Conservation (phyloP, 345 rosid species). For the Brassica juncea region DNA sequence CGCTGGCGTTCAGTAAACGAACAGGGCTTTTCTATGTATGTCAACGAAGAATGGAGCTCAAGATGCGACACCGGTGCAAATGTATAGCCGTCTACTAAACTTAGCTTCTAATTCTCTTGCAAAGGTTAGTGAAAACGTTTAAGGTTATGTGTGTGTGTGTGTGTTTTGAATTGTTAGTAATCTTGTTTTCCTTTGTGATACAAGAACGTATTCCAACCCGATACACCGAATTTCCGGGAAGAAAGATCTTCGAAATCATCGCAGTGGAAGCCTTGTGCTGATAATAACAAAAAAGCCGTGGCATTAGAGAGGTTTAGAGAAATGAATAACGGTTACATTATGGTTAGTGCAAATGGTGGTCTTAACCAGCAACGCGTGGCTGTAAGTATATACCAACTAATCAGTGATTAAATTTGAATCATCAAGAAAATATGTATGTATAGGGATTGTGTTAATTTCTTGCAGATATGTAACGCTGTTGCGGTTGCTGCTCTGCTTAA, state of each 20-base stretch:
- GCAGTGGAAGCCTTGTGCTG: conserved; percentile 84
- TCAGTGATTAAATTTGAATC: not conserved
- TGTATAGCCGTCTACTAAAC: conserved; percentile 69
- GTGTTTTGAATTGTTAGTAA: not conserved
- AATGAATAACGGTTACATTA: conserved; percentile 59
- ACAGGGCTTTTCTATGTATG: conserved; percentile 21
- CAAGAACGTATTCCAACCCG: conserved; percentile 61
- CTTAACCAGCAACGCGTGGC: conserved; percentile 97
- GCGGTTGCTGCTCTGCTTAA: conserved; percentile 78
- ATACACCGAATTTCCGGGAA: conserved; percentile 47
- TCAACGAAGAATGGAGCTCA: conserved; percentile 44
- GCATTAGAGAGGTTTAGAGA: conserved; percentile 43
- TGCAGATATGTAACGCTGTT: conserved; percentile 87
- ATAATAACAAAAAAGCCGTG: conserved; percentile 38
- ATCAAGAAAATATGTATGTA: not conserved
- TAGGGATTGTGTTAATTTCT: conserved; percentile 14
- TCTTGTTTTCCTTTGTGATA: conserved; percentile 6
- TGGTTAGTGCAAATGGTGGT: conserved; percentile 92
- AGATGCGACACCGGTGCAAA: conserved; percentile 52
- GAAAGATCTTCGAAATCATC: conserved; percentile 58
- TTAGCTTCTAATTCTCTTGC: conserved; percentile 67
- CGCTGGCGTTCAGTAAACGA: too few relatives aligned
- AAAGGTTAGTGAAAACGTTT: conserved; percentile 53
- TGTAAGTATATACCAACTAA: conserved; percentile 49
- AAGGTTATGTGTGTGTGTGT: not conserved